These are phyloP conservation scores for Saposhnikovia divaricata DNA, from an alignment of 129 eudicot genomes.

Conservation along the genomic window DNA sequence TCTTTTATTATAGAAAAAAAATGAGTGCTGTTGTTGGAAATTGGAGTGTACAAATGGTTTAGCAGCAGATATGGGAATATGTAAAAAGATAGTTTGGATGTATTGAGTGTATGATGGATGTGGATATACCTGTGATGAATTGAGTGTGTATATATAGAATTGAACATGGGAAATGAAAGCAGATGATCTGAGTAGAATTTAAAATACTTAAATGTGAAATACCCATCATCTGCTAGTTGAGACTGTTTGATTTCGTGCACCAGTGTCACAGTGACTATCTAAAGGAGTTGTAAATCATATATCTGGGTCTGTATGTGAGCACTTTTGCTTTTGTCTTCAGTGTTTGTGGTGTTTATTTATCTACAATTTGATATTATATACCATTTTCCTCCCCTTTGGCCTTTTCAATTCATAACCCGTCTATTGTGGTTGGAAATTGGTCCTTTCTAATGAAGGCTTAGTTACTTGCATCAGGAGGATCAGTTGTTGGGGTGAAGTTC, in stretches of 20 bases:
- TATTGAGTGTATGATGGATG: too few relatives aligned
- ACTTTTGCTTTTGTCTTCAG: neutral
- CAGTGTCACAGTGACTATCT: neutral
- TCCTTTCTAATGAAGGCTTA: constrained; percentile 1
- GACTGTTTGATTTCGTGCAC: neutral
- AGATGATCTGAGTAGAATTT: neutral
- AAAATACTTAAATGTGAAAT: neutral
- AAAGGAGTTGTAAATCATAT: neutral
- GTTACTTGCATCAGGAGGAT: constrained; percentile 54
- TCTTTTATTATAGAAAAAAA: neutral
- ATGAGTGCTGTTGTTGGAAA: neutral
- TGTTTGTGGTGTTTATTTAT: neutral
- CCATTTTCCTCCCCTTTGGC: neutral
- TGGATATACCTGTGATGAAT: too few relatives aligned
- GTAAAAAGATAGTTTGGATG: too few relatives aligned
- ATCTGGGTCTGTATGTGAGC: neutral
- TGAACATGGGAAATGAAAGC: neutral
- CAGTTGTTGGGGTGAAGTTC: constrained; percentile 82
- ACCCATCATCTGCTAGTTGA: neutral
- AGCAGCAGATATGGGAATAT: neutral
- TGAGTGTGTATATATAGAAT: neutral
- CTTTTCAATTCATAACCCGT: too few relatives aligned
- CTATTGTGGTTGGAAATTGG: neutral
- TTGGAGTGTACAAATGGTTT: neutral
- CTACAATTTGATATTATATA: neutral